Evolutionary conservation across 1,284 basidiomycete species (phyloP), one percentile per base, ranked within the genome.

Genomic region (Leccinum subfulvum): DNA sequence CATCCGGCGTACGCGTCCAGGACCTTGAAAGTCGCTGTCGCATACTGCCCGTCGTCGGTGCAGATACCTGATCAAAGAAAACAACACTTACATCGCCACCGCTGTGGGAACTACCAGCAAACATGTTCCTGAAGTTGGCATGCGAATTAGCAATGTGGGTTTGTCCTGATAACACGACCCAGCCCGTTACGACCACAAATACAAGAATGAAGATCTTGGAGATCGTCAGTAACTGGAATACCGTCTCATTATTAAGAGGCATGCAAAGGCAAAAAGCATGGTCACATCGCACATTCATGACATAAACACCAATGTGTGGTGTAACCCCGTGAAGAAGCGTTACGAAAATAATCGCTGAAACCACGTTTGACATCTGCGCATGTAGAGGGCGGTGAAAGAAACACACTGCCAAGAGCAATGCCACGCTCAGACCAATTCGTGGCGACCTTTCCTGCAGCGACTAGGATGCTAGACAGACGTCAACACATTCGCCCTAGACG

Each of bases 11-110:
- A 88, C 1, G 84, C 74, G 62, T 79, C 78, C 16, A 87, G 73
- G 18, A 87, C 83, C 65, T 86, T 86, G 78, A 84, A 83, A 2
- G 76, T 84, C 4, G 83, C 84, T 4, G 85, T 85, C 1, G 83
- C 82, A 61, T 84, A 85, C 81, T 85, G 10, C 16, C n/a, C 3
- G 4, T 51, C 11, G 11, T 26, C 18, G 1, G 26, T 16, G 1
- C 1, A 2, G 0, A 23, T 23, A 16, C 14, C 4, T 5, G 1
- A 47, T 3, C 1, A 6, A 28, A 23, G 52, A 53, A 53, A 13
- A 16, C 14, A 35, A 13, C 41, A 69, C 72, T 59, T 33, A 80
- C 80, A 35, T 81, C 79, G n/a, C 80, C 77, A 59, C 78, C 74
- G 58, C 78, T 82, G 41, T 73, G 73, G 0, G 82, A 82, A 57